These are phyloP conservation scores for Trichoderma sp. DNA, from an alignment of 2,329 filamentous ascomycete species.

Conservation along the genomic window DNA sequence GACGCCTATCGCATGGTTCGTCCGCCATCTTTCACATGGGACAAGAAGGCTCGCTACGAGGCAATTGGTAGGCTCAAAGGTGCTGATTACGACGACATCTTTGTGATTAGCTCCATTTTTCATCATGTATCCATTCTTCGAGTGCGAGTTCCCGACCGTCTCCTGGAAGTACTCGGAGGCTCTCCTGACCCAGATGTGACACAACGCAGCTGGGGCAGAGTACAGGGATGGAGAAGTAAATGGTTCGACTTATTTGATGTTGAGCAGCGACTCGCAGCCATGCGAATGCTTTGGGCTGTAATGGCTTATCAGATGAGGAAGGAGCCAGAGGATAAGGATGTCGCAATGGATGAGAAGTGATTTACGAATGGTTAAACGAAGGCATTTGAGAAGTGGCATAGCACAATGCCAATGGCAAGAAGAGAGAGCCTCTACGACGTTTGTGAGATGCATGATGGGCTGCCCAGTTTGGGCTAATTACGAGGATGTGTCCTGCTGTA, in stretches of 20 bases:
- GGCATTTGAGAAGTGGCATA: background rate
- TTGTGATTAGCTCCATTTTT: constrained; percentile 63
- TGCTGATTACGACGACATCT: constrained; percentile 61
- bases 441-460: background rate
- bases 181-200: constrained; percentile 41
- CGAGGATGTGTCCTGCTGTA: background rate
- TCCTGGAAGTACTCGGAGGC: constrained; percentile 59
- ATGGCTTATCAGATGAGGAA: constrained; percentile 64
- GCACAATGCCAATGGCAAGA: background rate
- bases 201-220: constrained; percentile 53
- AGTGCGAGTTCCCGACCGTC: constrained; percentile 58
- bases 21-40: constrained; percentile 62
- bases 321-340: constrained; percentile 35
- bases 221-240: constrained; percentile 60
- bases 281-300: constrained; percentile 62
- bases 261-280: constrained; percentile 59
- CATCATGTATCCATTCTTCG: constrained; percentile 64
- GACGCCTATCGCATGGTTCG: constrained; percentile 67
- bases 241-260: constrained; percentile 65
- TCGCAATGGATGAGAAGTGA: constrained; percentile 38
- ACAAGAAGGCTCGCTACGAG: constrained; percentile 61
- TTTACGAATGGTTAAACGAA: background rate
- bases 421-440: background rate
- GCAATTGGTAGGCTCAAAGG: constrained; percentile 58
- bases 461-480: background rate